Evolutionary conservation across 371 early-diverging fungal genomes (phyloP), one percentile per base, ranked within the genome.

Genomic region (Gilbertella persicaria): DNA sequence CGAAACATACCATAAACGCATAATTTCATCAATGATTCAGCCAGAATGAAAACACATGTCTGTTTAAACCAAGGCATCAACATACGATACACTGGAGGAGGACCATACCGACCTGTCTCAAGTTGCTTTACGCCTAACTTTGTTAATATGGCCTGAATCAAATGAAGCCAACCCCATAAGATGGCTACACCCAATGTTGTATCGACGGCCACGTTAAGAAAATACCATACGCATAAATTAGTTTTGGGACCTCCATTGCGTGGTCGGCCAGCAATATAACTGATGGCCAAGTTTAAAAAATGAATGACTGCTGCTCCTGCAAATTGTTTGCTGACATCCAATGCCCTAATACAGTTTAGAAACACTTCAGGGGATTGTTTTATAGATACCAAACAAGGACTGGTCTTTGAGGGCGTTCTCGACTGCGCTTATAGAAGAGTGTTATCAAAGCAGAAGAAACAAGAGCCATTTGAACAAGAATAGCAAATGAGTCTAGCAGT

Each of bases 141-240:
- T 38, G 51, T 48, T 12, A 75, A 38, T 4, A 63, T 6, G 19
- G 23, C 45, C 33, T 72, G 63, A 4, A 78, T 29, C 4, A 62
- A 51, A 38, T 70, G 78, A 6, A 86, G 47, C 62, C 79, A 75
- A 12, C 67, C 50, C 65, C 75, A 85, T 4, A 87, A 53, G 7
- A 87, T 78, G 5, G 68, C 73, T 3, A 86, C 82, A 40, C 87
- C 87, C 17, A 84, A 58, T 2, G 87, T 86, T 7, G 83, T 83
- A 53, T 86, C 87, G 12, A 84, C 55, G 14, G 82, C 72, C 12
- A 86, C 75, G 54, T 84, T 86, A n/a, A 86, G 50, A 57, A 86
- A 79, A 55, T 86, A 85, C 83, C 83, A 84, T 21, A 84, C 82
- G 54, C 87, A 86, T 2, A 82, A 75, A 49, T 86, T 86, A 17